Evolutionary conservation across 306 rosid genomes (phyloP), one percentile per base, ranked within the genome.

Genomic region (Begonia fuchsioides): DNA sequence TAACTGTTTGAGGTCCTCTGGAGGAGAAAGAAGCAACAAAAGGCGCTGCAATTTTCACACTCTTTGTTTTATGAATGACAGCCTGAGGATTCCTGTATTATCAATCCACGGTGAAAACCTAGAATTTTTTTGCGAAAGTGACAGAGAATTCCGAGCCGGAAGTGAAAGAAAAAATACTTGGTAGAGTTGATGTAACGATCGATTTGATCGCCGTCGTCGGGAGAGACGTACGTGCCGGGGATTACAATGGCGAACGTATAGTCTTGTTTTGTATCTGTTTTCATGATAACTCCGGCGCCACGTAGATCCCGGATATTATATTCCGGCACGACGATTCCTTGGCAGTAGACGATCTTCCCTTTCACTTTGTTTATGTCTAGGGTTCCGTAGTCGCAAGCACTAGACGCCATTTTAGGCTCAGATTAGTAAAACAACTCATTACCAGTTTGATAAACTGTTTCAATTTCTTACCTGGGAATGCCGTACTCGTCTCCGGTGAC

Each of bases 291-390:
- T 38, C 95, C 96, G 17, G 54, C 64, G 12, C 95, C 95, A 11
- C 72, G 54, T 65, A 76, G 70, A n/a, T n/a, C 60, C 18, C 62
- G 35, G 19, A 88, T 81, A 62, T 45, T 60, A 43, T 13, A 13
- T 57, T 83, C 94, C 51, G 60, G 79, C 16, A 19, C 14, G 10
- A 57, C 7, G 11, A 56, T 58, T 6, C 74, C 87, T 39, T 15
- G 9, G 63, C 96, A 88, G n/a, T n/a, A n/a, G n/a, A 83, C 83
- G 45, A 83, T 76, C 56, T 20, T 88, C 1, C 93, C 95, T 67
- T 43, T 57, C 75, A 88, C 95, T 53, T 65, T 72, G 52, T 69
- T n/a, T 68, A 59, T 9, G 60, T 41, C 51, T 12, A 88, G 52
- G 10, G 80, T 75, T 58, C 74, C 77, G 38, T 44, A 46, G 32